Percentiles rank a stretch among this genome's conserved stretches.
These are phyloP conservation scores for Drosera spatulata DNA, from an alignment of 179 eudicot species.

Conservation along the genomic window DNA sequence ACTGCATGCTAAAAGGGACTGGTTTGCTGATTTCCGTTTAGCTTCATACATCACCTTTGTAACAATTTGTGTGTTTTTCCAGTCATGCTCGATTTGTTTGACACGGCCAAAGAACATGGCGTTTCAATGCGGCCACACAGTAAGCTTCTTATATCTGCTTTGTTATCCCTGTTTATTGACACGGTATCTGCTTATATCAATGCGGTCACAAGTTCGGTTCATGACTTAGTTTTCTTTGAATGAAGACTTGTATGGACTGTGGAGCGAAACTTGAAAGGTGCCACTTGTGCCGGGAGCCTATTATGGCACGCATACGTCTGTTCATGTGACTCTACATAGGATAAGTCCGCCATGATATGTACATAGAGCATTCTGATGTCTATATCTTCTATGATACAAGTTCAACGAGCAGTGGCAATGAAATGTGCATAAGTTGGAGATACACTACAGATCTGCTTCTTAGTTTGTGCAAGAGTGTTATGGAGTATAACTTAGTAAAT, in stretches of 20 bases:
- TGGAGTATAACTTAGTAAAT: too few species aligned
- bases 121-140: conserved; percentile 86
- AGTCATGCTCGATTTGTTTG: conserved; percentile 77
- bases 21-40: too few species aligned
- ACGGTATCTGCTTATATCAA: background rate
- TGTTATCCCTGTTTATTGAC: background rate
- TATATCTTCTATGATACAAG: too few species aligned
- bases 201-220: background rate
- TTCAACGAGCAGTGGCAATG: too few species aligned
- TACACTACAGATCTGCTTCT: too few species aligned
- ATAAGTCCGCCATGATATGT: too few species aligned
- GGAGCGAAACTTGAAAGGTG: conserved; percentile 42
- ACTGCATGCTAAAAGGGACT: too few species aligned
- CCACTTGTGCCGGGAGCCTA: conserved; percentile 61
- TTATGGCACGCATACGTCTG: conserved; percentile 46
- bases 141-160: conserved; percentile 16
- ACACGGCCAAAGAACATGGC: conserved; percentile 74
- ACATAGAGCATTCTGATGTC: too few species aligned
- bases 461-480: too few species aligned
- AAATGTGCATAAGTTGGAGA: too few species aligned
- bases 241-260: conserved; percentile 68
- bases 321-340: conserved; percentile 16
- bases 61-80: conserved; percentile 1
- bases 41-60: too few species aligned
- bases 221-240: background rate